These are phyloP conservation scores for Colletotrichum sp. DNA, from an alignment of 2,329 filamentous ascomycete species.

Conservation along the genomic window DNA sequence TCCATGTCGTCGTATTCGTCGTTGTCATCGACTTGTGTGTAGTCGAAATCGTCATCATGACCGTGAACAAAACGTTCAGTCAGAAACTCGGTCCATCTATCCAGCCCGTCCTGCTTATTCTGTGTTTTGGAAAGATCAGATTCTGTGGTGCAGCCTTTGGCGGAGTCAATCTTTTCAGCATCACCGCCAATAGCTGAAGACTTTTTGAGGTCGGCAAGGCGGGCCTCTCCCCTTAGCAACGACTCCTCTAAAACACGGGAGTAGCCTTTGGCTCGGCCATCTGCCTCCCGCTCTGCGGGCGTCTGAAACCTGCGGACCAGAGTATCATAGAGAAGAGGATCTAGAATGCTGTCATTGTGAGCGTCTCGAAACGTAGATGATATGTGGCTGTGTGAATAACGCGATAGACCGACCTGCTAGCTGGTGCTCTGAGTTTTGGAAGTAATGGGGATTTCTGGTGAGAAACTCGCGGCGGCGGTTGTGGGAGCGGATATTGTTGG, in stretches of 20 bases:
- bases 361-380: not conserved
- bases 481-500: conserved; percentile 62
- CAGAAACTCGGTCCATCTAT: conserved; percentile 76
- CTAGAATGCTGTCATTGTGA: conserved; percentile 36
- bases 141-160: not conserved
- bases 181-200: not conserved
- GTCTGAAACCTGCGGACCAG: conserved; percentile 80
- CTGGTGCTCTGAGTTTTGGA: conserved; percentile 60
- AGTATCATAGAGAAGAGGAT: conserved; percentile 83
- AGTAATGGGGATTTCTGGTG: conserved; percentile 74
- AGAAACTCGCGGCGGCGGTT: conserved; percentile 83
- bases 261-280: conserved; percentile 77
- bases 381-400: not conserved
- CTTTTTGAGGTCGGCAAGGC: conserved; percentile 60
- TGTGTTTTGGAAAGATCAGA: conserved; percentile 43
- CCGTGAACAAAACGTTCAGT: conserved; percentile 76
- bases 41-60: conserved; percentile 80
- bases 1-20: conserved; percentile 71
- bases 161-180: not conserved
- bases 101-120: conserved; percentile 69
- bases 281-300: conserved; percentile 72
- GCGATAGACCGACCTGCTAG: conserved; percentile 47
- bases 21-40: conserved; percentile 70
- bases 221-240: conserved; percentile 76
- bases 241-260: conserved; percentile 80